These are phyloP conservation scores for Lasiodiplodia hormozganensis DNA, from an alignment of 2,329 filamentous ascomycete species.

Conservation along the genomic window DNA sequence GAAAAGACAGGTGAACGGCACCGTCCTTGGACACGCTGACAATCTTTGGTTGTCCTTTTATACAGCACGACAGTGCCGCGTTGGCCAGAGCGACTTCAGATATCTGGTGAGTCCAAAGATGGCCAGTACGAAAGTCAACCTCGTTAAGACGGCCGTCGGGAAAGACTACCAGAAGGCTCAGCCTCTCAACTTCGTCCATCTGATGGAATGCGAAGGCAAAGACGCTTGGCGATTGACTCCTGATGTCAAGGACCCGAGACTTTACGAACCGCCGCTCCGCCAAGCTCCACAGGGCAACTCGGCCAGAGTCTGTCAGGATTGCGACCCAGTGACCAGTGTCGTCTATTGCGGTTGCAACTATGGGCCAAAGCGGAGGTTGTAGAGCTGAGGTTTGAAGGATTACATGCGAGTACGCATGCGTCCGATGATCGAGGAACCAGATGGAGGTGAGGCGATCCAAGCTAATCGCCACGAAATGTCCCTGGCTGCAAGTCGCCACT, in stretches of 20 bases:
- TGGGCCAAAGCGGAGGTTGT: slow-evolving; percentile 49
- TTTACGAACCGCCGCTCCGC: slow-evolving; percentile 63
- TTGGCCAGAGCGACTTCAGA: slow-evolving; percentile 38
- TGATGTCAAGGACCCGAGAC: slow-evolving; percentile 62
- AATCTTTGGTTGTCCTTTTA: slow-evolving; percentile 40
- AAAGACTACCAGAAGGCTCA: slow-evolving; percentile 65
- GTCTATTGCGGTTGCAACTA: slow-evolving; percentile 70
- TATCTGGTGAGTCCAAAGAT: slow-evolving; percentile 41
- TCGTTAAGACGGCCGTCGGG: slow-evolving; percentile 70
- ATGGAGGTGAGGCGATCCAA: slow-evolving; percentile 73
- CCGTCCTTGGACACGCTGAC: slow-evolving; percentile 44
- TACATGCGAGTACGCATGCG: slow-evolving; percentile 39
- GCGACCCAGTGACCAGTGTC: slow-evolving; percentile 70
- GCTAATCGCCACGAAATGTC: slow-evolving; percentile 72
- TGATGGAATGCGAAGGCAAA: slow-evolving; percentile 66
- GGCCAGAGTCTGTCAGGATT: slow-evolving; percentile 65
- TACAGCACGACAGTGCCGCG: slow-evolving; percentile 38
- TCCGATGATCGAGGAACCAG: slow-evolving; percentile 55
- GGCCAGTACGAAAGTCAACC: slow-evolving; percentile 56
- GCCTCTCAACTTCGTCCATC: slow-evolving; percentile 38
- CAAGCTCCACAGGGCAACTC: slow-evolving; percentile 70
- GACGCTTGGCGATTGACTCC: slow-evolving; percentile 65
- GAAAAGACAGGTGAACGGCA: slow-evolving; percentile 42
- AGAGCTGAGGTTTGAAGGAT: slow-evolving; percentile 42
- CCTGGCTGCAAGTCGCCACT: slow-evolving; percentile 67